These are phyloP conservation scores for Antrodiella citrinella DNA, from an alignment of 768 basidiomycete genomes.

Conservation along the genomic window DNA sequence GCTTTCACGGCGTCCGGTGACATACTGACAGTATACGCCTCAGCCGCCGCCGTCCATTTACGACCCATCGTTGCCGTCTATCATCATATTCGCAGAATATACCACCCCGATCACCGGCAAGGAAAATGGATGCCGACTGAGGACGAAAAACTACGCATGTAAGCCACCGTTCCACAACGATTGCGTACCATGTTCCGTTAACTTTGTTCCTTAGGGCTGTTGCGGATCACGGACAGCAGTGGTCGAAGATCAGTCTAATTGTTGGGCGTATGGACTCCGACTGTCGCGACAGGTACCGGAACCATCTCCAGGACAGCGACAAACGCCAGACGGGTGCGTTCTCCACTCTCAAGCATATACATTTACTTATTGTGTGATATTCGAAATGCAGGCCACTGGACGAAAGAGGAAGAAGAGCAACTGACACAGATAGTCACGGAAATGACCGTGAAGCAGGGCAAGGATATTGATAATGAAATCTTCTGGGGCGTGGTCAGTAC, in stretches of 20 bases:
- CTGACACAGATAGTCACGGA: slow-evolving; percentile 68
- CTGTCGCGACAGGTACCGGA: slow-evolving; percentile 81
- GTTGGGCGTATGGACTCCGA: slow-evolving; percentile 75
- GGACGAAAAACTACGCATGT: slow-evolving; percentile 59
- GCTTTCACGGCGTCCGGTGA: neutral
- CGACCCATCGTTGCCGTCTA: slow-evolving; percentile 82
- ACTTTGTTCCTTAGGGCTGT: slow-evolving; percentile 46
- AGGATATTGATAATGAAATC: slow-evolving; percentile 67
- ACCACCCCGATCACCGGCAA: slow-evolving; percentile 61
- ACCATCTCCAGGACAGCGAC: slow-evolving; percentile 66
- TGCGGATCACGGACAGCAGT: slow-evolving; percentile 59
- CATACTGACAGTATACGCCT: slow-evolving; percentile 5
- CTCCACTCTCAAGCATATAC: neutral
- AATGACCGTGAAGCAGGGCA: slow-evolving; percentile 67
- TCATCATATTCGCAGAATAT: slow-evolving; percentile 64
- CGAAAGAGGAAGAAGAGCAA: slow-evolving; percentile 71
- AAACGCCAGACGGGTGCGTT: slow-evolving; percentile 47
- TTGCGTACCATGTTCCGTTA: neutral
- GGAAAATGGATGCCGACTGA: slow-evolving; percentile 66
- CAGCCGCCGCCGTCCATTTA: slow-evolving; percentile 63
- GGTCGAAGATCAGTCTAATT: slow-evolving; percentile 66
- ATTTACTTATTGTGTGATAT: neutral
- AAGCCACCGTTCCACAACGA: slow-evolving; percentile 17
- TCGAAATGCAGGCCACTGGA: slow-evolving; percentile 49
- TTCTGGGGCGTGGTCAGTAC: slow-evolving; percentile 78